Conservation (phyloP, 768 basidiomycete genomes). For the Mycena polygramma region DNA sequence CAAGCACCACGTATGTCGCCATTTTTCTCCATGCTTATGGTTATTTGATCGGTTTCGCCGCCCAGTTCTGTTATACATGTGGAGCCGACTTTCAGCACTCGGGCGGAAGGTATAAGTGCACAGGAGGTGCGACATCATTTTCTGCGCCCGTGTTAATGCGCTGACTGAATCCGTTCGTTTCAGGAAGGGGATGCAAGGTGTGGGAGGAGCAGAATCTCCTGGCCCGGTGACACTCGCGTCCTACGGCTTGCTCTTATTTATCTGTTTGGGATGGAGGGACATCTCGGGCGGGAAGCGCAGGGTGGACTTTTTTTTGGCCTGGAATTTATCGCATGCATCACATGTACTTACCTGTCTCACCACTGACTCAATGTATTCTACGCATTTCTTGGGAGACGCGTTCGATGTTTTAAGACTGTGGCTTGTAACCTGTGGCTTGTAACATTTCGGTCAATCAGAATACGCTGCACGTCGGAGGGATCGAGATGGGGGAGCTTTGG, state of each 20-base stretch:
- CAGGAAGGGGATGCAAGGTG: conserved; percentile 38
- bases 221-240: conserved; percentile 10
- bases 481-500: too few relatives aligned
- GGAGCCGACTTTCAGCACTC: conserved; percentile 40
- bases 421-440: too few relatives aligned
- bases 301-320: background rate
- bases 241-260: too few relatives aligned
- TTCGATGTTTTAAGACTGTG: too few relatives aligned
- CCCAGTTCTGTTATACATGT: conserved; percentile 40
- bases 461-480: too few relatives aligned
- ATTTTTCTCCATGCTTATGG: background rate
- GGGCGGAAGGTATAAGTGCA: conserved; percentile 38
- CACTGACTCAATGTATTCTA: conserved; percentile 27
- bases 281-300: too few relatives aligned
- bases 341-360: conserved; percentile 14
- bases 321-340: background rate
- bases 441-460: too few relatives aligned
- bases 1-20: conserved; percentile 39
- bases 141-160: too few relatives aligned
- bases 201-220: conserved; percentile 42
- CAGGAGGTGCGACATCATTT: conserved; percentile 29
- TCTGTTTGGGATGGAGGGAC: too few relatives aligned
- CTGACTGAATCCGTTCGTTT: background rate
- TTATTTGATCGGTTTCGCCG: background rate
- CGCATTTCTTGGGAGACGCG: background rate